Evolutionary conservation across 2,329 filamentous ascomycete genomes (phyloP).

Genomic region (Penicillium sp.): DNA sequence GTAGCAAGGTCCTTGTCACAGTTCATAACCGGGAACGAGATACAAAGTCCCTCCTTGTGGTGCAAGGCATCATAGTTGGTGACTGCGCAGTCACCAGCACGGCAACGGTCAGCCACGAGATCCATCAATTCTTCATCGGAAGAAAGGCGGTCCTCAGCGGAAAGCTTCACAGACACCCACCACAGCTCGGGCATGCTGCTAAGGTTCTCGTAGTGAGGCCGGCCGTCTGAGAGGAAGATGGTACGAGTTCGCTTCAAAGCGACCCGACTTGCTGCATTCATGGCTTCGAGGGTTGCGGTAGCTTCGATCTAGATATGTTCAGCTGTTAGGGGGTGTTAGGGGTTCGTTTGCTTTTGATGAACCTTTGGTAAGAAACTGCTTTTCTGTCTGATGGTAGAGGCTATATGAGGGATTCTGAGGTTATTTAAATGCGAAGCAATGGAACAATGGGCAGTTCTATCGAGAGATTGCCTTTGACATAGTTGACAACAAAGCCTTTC

Average conservation of each 20-base stretch:
- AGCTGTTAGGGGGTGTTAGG: not conserved
- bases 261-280: not conserved
- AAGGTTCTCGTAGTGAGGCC: not conserved
- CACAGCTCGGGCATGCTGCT: not conserved
- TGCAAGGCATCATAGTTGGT: not conserved
- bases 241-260: not conserved
- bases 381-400: not conserved
- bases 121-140: not conserved
- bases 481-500: not conserved
- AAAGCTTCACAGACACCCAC: not conserved
- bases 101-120: not conserved
- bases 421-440: not conserved
- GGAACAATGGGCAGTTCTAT: not conserved
- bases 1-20: not conserved
- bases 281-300: not conserved
- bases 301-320: not conserved
- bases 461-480: not conserved
- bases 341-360: not conserved
- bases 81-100: not conserved
- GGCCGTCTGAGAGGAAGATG: not conserved
- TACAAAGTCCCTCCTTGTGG: not conserved
- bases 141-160: not conserved
- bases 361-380: not conserved
- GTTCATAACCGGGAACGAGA: constrained; percentile 1
- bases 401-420: not conserved